Evolutionary conservation across 495 filamentous ascomycete species (phyloP).

Genomic region (Penicillium robsamsonii): DNA sequence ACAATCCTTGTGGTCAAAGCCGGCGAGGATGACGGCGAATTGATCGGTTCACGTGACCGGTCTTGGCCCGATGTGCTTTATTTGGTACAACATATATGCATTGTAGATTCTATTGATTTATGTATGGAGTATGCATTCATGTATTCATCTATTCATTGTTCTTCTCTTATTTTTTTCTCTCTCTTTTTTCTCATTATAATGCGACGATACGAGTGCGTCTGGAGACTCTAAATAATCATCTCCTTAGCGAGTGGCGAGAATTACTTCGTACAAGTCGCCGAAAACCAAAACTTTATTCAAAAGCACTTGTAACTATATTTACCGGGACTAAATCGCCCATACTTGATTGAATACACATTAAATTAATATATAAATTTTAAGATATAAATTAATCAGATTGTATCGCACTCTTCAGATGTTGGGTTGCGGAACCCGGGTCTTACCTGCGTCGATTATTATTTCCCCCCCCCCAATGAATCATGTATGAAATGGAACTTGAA

Average conservation of each 20-base stretch:
- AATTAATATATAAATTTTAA: no score
- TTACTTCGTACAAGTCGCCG: not conserved
- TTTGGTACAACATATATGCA: not conserved
- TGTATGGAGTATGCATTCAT: not conserved
- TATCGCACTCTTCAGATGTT: not conserved
- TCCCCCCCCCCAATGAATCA: not conserved
- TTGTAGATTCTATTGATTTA: not conserved
- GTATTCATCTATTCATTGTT: not conserved
- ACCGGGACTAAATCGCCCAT: not conserved
- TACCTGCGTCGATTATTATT: not conserved
- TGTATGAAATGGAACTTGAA: not conserved
- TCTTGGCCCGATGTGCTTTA: slow-evolving; percentile 9
- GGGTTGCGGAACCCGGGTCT: not conserved
- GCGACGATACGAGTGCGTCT: not conserved
- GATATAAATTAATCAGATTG: no score
- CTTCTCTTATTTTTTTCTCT: not conserved
- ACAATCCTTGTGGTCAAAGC: slow-evolving; percentile 33
- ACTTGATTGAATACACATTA: not conserved
- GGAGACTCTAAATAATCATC: not conserved
- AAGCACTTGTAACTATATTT: not conserved
- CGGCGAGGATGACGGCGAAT: slow-evolving; percentile 42
- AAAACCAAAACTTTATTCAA: not conserved
- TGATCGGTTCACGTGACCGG: slow-evolving; percentile 36
- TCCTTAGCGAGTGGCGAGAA: not conserved
- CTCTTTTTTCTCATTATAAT: not conserved